phyloP scores from a whole-genome alignment of 306 rosid genomes.

The Casuarina cunninghamiana region DNA sequence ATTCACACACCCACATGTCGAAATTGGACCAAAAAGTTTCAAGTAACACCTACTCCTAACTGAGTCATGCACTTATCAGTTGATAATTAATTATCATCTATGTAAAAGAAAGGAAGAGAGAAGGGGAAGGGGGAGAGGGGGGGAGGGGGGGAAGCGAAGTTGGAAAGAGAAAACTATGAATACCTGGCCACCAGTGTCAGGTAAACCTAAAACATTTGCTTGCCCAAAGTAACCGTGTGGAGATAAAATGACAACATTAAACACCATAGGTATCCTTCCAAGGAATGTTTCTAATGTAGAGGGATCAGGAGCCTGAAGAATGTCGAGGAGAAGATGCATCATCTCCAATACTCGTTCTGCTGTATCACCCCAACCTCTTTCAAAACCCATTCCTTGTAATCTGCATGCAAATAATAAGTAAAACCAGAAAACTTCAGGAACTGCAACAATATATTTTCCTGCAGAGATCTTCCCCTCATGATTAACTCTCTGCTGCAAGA shows the following conservation, averaged over 20 bases:
- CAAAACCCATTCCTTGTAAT: constrained; percentile 91
- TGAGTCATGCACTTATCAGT: no score
- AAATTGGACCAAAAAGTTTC: no score
- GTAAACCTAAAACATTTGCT: constrained; percentile 94
- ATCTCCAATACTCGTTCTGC: constrained; percentile 63
- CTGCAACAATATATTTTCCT: background rate
- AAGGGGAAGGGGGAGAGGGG: background rate
- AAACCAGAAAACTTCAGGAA: constrained; percentile 8
- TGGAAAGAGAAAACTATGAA: constrained; percentile 9
- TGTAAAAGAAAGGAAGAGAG: background rate
- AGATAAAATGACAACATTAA: constrained; percentile 84
- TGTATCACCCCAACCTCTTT: constrained; percentile 91
- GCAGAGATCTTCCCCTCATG: constrained; percentile 5
- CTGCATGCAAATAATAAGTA: constrained; percentile 36
- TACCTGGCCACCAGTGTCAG: constrained; percentile 99
- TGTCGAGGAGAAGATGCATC: constrained; percentile 83
- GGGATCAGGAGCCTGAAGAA: constrained; percentile 96
- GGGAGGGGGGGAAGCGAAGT: background rate
- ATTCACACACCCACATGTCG: no score
- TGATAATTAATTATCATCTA: background rate
- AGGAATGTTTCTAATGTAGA: constrained; percentile 80
- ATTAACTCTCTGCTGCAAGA: constrained; percentile 13
- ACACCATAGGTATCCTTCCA: constrained; percentile 92
- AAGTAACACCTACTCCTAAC: no score
- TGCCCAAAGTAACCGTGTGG: constrained; percentile 96